Conservation (phyloP, 371 early-diverging fungal genomes). For the Lichtheimia ramosa region DNA sequence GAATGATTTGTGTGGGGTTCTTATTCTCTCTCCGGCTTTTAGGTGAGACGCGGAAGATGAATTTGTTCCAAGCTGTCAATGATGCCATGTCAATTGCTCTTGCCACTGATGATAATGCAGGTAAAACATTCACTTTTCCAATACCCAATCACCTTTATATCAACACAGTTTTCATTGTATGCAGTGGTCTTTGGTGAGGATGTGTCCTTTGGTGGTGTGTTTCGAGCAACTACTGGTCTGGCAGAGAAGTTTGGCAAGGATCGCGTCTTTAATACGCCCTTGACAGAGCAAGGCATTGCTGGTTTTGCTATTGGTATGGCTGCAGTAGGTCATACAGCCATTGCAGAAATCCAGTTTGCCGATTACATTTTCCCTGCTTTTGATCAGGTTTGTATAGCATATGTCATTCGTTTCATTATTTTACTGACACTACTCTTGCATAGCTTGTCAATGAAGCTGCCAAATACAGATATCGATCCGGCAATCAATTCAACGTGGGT, state of each 20-base stretch:
- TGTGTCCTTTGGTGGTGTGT: slow-evolving; percentile 97
- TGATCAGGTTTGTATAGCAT: slow-evolving; percentile 76
- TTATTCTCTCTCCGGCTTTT: neutral
- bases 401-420: neutral
- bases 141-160: neutral
- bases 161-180: neutral
- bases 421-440: neutral
- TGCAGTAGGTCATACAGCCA: slow-evolving; percentile 93
- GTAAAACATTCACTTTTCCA: slow-evolving; percentile 28
- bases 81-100: slow-evolving; percentile 91
- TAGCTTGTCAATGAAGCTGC: slow-evolving; percentile 98
- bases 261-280: slow-evolving; percentile 96
- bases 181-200: slow-evolving; percentile 96
- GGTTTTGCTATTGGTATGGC: slow-evolving; percentile 99
- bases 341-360: slow-evolving; percentile 98
- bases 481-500: slow-evolving; percentile 89
- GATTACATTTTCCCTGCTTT: slow-evolving; percentile 98
- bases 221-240: slow-evolving; percentile 92
- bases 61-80: slow-evolving; percentile 93
- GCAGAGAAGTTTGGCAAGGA: slow-evolving; percentile 88
- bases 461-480: slow-evolving; percentile 95
- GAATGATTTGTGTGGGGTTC: neutral
- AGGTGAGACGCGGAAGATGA: slow-evolving; percentile 88
- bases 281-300: slow-evolving; percentile 96
- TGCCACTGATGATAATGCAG: slow-evolving; percentile 86